Evolutionary conservation across 2,329 filamentous ascomycete species (phyloP).

Genomic region (Diaporthe citriasiana): DNA sequence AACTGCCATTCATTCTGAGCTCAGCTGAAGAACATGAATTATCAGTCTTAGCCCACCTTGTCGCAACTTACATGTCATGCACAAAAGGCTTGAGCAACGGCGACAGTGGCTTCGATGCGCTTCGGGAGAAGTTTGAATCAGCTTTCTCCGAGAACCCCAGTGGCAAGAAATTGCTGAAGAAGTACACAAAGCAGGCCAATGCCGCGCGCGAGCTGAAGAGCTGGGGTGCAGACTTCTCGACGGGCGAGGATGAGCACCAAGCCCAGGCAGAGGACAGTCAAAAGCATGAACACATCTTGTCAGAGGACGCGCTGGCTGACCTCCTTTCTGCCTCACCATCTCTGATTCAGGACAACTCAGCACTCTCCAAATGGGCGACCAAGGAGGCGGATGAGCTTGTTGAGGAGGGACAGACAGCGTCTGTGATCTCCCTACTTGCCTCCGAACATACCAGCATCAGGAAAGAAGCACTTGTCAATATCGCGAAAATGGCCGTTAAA

Average conservation of each 20-base stretch:
- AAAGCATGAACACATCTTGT: slow-evolving; percentile 4
- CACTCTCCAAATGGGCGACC: slow-evolving; percentile 75
- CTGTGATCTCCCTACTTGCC: slow-evolving; percentile 81
- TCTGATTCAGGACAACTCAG: slow-evolving; percentile 64
- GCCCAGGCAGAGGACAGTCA: slow-evolving; percentile 46
- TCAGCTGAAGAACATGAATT: slow-evolving; percentile 60
- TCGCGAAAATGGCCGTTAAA: slow-evolving; percentile 75
- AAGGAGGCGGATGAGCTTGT: slow-evolving; percentile 85
- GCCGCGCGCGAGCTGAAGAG: slow-evolving; percentile 40
- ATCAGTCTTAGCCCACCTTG: slow-evolving; percentile 67
- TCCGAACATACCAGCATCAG: slow-evolving; percentile 83
- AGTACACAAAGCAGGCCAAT: slow-evolving; percentile 32
- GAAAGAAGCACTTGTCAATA: slow-evolving; percentile 79
- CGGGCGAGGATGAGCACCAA: slow-evolving; percentile 39
- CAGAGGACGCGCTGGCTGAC: slow-evolving; percentile 62
- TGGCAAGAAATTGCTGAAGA: slow-evolving; percentile 40
- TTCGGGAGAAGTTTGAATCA: slow-evolving; percentile 35
- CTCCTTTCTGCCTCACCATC: slow-evolving; percentile 65
- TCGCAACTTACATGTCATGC: slow-evolving; percentile 69
- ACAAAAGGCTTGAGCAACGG: slow-evolving; percentile 66
- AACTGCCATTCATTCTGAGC: slow-evolving; percentile 78
- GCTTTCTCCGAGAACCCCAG: slow-evolving; percentile 37
- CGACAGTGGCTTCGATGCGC: slow-evolving; percentile 29
- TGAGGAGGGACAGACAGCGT: slow-evolving; percentile 80
- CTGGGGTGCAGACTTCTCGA: slow-evolving; percentile 42